Conservation (phyloP, 768 basidiomycete genomes). For the Tephrocybe sp. region DNA sequence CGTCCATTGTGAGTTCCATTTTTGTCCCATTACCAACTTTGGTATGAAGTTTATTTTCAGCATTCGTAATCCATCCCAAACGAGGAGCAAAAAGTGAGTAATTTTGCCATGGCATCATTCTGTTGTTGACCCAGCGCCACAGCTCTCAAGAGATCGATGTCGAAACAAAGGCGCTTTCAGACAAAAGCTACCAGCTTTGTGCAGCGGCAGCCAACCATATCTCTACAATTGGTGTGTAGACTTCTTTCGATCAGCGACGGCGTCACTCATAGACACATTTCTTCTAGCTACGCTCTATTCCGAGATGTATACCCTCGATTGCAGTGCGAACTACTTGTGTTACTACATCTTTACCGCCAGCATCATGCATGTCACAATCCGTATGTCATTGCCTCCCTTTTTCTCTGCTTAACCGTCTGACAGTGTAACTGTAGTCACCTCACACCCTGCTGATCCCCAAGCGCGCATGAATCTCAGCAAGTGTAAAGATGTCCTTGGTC, state of each 20-base stretch:
- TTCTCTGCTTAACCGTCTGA: constrained; percentile 1
- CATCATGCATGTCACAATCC: constrained; percentile 72
- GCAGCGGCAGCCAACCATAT: constrained; percentile 78
- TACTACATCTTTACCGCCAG: constrained; percentile 81
- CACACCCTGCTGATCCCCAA: constrained; percentile 67
- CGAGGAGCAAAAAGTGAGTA: constrained; percentile 39
- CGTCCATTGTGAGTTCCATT: constrained; percentile 66
- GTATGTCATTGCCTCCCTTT: constrained; percentile 41
- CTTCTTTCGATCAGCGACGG: background rate
- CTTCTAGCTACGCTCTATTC: constrained; percentile 52
- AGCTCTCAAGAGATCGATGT: constrained; percentile 39
- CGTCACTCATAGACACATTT: background rate
- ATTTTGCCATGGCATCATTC: background rate
- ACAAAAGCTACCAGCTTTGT: constrained; percentile 71
- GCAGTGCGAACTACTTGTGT: constrained; percentile 66
- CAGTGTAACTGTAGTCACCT: constrained; percentile 42
- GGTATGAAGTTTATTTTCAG: constrained; percentile 23
- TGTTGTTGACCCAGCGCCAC: constrained; percentile 8
- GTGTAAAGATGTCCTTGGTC: constrained; percentile 63
- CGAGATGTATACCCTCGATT: constrained; percentile 58
- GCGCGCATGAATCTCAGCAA: constrained; percentile 58
- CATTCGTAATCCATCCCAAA: constrained; percentile 32
- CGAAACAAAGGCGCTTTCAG: constrained; percentile 51
- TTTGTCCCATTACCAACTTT: constrained; percentile 1
- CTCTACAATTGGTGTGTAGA: constrained; percentile 55